Base-by-base conservation (phyloP, 2,329 filamentous ascomycete species). In the Pezicula carpinea region DNA sequence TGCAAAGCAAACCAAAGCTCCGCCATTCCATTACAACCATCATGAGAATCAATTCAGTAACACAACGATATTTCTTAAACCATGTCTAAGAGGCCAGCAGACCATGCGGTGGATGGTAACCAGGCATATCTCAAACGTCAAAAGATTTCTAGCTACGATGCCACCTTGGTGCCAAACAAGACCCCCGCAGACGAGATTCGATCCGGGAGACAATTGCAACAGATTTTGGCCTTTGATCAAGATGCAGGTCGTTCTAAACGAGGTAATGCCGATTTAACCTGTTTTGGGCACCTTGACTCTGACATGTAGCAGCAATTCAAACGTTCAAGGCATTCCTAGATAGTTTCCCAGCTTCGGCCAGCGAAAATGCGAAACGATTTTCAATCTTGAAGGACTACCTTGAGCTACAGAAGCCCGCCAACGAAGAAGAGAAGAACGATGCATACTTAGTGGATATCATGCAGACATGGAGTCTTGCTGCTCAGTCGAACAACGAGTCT, bases 401-500 rank as follows among this genome's bases (percentile, higher is more conserved):
- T 41, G 73, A 81, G 39, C 67, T 71, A 6, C 69, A 75, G 46
- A 75, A 73, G 55, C 75, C 78, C 2, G 65, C 66, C 55, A 67
- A 71, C 44, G 61, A 64, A 47, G 74, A 69, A 34, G 79, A 82
- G 32, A 76, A 79, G 44, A 74, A 79, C 44, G 72, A 78, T 6
- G 72, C 83, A 19, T 89, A 84, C 56, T 77, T 97, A 23, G 70
- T 77, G 2, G 89, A 96, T 58, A 70, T 97, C 33, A 87, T 95
- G 68, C 87, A 95, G 58, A 89, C 83, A 49, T 97, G 92, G 92
- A 83, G 82, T 40, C 90, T 87, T 69, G 90, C 87, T 4, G 82
- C 82, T 23, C 83, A 88, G 63, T 81, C 82, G 54, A 89, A 88
- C 62, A 86, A 91, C 56, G 90, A 96, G 49, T 79, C 82, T 46